Conservation (phyloP, 495 filamentous ascomycete species). For the Apodospora peruviana region DNA sequence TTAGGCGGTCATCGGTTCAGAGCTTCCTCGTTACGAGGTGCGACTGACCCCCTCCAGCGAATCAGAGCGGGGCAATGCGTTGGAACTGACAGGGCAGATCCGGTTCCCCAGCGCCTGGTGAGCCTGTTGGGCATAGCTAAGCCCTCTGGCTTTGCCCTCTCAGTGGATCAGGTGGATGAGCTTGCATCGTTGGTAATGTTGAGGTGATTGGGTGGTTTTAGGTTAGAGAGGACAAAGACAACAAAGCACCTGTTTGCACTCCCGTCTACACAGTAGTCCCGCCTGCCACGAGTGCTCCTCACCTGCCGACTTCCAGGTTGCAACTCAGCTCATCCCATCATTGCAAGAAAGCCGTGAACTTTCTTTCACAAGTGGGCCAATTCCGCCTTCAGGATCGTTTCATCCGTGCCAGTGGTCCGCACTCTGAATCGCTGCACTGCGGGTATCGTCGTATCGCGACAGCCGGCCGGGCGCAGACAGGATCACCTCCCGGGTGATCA, state of each 20-base stretch:
- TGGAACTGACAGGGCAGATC: no score
- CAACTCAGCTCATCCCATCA: neutral
- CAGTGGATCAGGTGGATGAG: neutral
- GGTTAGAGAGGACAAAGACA: conserved; percentile 3
- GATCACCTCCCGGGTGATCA: no score
- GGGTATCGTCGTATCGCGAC: neutral
- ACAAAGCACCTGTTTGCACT: conserved; percentile 7
- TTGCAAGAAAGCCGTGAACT: no score
- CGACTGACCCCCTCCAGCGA: neutral
- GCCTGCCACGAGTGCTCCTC: neutral
- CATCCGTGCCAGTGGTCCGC: neutral
- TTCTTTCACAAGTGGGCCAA: neutral
- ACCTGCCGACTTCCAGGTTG: neutral
- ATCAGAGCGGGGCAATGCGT: no score
- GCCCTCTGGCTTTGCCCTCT: no score
- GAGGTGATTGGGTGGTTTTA: neutral
- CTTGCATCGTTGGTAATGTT: no score
- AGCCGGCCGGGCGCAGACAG: neutral
- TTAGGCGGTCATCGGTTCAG: no score
- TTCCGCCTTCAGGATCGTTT: neutral
- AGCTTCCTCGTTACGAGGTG: no score
- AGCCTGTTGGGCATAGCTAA: no score
- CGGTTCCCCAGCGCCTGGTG: no score
- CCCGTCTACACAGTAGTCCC: neutral
- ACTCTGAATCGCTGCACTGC: neutral